These are phyloP conservation scores for Lichtheimia hyalospora DNA, from an alignment of 371 early-diverging fungal species.

Conservation along the genomic window DNA sequence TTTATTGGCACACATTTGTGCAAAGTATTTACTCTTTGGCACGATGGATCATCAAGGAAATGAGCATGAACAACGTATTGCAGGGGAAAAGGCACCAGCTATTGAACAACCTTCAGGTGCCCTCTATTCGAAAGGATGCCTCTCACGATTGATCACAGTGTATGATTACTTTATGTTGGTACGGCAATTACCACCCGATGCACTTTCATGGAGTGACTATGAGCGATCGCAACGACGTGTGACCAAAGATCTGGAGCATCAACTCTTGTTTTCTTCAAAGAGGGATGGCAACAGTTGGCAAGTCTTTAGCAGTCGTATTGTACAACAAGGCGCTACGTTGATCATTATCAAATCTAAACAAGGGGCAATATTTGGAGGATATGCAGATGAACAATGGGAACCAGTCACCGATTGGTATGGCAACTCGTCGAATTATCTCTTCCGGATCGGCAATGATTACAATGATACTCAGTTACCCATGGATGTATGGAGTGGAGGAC, in stretches of 20 bases:
- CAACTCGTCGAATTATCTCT: constrained; percentile 63
- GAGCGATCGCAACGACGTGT: constrained; percentile 19
- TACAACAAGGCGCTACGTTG: constrained; percentile 55
- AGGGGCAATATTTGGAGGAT: constrained; percentile 72
- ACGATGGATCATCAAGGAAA: constrained; percentile 15
- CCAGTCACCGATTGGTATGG: constrained; percentile 76
- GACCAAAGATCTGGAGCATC: constrained; percentile 18
- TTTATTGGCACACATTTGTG: background rate
- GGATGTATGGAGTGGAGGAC: constrained; percentile 28
- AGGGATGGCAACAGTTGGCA: constrained; percentile 67
- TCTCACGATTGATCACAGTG: constrained; percentile 31
- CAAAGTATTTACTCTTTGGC: background rate
- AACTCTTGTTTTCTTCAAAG: constrained; percentile 57
- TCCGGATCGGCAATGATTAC: constrained; percentile 22
- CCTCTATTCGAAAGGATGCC: constrained; percentile 5
- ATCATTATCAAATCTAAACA: constrained; percentile 51
- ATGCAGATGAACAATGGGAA: constrained; percentile 61
- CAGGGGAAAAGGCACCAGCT: constrained; percentile 24
- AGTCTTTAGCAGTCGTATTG: constrained; percentile 46
- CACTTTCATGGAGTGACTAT: constrained; percentile 28
- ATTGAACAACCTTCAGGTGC: constrained; percentile 8
- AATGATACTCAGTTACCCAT: background rate
- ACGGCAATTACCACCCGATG: constrained; percentile 24
- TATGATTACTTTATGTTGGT: constrained; percentile 40
- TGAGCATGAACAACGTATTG: constrained; percentile 20